Conservation (phyloP, 2,329 filamentous ascomycete species). For the Ceratocystis huliohia region DNA sequence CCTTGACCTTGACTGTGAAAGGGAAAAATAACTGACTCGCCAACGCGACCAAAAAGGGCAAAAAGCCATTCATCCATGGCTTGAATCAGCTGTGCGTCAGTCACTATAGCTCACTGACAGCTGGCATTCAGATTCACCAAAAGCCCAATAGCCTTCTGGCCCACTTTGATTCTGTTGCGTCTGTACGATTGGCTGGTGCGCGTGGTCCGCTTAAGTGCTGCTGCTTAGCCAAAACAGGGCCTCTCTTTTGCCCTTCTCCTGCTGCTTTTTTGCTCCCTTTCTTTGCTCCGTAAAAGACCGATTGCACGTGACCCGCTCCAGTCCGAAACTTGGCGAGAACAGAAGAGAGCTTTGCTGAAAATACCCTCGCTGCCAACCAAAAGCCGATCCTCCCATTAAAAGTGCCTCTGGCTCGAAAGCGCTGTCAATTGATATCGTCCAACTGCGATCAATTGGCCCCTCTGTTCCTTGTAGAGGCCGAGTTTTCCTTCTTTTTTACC, state of each 20-base stretch:
- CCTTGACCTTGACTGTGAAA: neutral
- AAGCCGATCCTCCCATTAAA: slow-evolving; percentile 24
- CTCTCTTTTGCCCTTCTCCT: neutral
- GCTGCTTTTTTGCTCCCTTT: neutral
- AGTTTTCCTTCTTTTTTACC: slow-evolving; percentile 22
- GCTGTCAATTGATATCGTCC: slow-evolving; percentile 38
- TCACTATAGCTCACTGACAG: neutral
- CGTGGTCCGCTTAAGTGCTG: neutral
- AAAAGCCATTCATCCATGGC: neutral
- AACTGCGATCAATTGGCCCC: slow-evolving; percentile 40
- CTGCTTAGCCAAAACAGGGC: neutral
- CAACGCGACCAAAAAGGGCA: neutral
- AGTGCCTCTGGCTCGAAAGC: slow-evolving; percentile 21
- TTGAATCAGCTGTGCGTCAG: neutral
- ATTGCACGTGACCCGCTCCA: slow-evolving; percentile 19
- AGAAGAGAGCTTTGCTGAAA: slow-evolving; percentile 24
- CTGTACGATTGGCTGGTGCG: neutral
- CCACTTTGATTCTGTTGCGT: neutral
- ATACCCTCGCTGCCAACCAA: slow-evolving; percentile 25
- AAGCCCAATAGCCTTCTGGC: neutral
- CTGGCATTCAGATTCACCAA: neutral
- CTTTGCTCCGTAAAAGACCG: slow-evolving; percentile 20
- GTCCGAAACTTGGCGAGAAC: slow-evolving; percentile 21
- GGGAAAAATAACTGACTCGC: neutral
- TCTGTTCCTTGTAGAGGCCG: slow-evolving; percentile 24